A percentile compares a stretch with the other conserved stretches of the same genome.
phyloP scores from a whole-genome alignment of 768 basidiomycete species.

The Auricularia auricula-judae region DNA sequence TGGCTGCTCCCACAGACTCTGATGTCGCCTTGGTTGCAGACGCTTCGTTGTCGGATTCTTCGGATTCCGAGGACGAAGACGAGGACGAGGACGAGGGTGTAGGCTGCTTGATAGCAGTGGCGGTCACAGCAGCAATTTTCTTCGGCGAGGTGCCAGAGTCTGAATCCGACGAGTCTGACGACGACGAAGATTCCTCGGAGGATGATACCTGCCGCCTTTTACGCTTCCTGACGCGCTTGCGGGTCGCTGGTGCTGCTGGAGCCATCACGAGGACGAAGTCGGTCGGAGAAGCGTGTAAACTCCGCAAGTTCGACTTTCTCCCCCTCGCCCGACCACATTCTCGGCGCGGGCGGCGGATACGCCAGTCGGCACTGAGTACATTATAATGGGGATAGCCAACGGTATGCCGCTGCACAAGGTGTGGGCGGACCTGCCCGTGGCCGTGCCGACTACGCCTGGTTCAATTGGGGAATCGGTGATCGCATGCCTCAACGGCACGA shows the following conservation, averaged over 20 bases:
- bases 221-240: not conserved
- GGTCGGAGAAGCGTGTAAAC: no score
- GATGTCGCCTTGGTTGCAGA: not conserved
- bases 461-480: not conserved
- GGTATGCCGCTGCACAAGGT: slow-evolving; percentile 14
- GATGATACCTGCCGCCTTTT: not conserved
- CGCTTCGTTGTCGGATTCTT: not conserved
- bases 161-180: not conserved
- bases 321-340: slow-evolving; percentile 15
- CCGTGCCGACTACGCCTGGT: not conserved
- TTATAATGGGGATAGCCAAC: slow-evolving; percentile 31
- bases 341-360: slow-evolving; percentile 17
- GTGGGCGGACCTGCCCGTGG: slow-evolving; percentile 8
- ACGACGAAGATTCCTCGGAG: not conserved
- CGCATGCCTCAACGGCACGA: not conserved
- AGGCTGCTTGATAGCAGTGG: not conserved
- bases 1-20: not conserved
- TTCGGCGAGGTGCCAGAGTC: not conserved
- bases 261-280: not conserved
- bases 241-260: not conserved
- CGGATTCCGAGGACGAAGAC: not conserved
- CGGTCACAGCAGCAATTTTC: not conserved
- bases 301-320: no score
- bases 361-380: slow-evolving; percentile 32
- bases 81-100: not conserved